phyloP scores from a whole-genome alignment of 306 rosid genomes.

The Urtica urens region DNA sequence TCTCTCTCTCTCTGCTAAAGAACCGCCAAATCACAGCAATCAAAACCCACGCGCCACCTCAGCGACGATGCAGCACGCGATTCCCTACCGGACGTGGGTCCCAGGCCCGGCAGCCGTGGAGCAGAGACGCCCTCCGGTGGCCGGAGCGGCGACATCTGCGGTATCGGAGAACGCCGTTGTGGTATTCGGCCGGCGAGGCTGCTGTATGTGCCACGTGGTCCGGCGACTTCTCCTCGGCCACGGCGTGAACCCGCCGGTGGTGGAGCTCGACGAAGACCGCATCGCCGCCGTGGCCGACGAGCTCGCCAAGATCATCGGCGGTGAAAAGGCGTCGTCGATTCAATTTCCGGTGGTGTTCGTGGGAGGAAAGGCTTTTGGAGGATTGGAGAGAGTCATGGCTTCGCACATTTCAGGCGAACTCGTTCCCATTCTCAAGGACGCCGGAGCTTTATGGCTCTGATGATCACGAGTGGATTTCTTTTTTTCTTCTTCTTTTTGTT shows the following conservation, averaged over 20 bases:
- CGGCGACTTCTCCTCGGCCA: slow-evolving; percentile 59
- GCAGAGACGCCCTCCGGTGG: not conserved
- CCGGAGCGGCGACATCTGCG: slow-evolving; percentile 14
- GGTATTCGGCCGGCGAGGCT: slow-evolving; percentile 57
- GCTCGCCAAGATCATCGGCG: slow-evolving; percentile 7
- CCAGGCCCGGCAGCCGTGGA: slow-evolving; percentile 5
- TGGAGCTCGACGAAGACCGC: slow-evolving; percentile 49
- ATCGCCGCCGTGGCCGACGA: slow-evolving; percentile 33
- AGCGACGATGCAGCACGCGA: slow-evolving; percentile 59
- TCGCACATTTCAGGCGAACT: slow-evolving; percentile 84
- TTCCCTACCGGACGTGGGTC: slow-evolving; percentile 42
- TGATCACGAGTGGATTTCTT: not conserved
- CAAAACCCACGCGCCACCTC: not conserved
- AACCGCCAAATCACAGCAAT: not conserved
- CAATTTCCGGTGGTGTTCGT: slow-evolving; percentile 85
- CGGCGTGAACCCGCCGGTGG: slow-evolving; percentile 66
- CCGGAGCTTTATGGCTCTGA: slow-evolving; percentile 97
- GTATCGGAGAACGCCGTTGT: slow-evolving; percentile 63
- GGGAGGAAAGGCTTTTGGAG: slow-evolving; percentile 83
- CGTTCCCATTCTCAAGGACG: slow-evolving; percentile 68
- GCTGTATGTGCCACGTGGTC: slow-evolving; percentile 88
- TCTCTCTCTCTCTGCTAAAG: not conserved
- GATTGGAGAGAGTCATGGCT: slow-evolving; percentile 81
- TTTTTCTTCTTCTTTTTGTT: not conserved
- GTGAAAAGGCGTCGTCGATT: not conserved